Evolutionary conservation across 768 basidiomycete genomes (phyloP).

Genomic region (Serendipita sp.): DNA sequence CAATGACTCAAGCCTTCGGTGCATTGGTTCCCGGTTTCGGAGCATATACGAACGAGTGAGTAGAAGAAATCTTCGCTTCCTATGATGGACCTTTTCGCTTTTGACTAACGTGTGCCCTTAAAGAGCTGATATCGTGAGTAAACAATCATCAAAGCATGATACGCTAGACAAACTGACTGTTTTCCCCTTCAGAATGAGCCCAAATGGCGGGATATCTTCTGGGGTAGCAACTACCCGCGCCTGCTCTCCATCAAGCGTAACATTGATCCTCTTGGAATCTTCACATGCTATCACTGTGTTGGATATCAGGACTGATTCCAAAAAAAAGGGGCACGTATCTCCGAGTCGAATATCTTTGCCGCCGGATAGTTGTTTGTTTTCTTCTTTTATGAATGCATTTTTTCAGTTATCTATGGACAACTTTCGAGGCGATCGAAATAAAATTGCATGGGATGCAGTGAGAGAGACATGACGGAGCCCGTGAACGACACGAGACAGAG

Average conservation of each 20-base stretch:
- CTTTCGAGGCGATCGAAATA: no score
- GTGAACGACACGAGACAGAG: no score
- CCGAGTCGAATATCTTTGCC: no score
- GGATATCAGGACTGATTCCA: background rate
- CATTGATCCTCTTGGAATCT: background rate
- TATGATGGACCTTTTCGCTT: background rate
- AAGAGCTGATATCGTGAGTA: background rate
- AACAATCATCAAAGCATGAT: background rate
- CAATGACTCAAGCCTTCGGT: background rate
- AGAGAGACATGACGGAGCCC: no score
- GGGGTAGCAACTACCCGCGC: constrained; percentile 4
- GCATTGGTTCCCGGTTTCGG: background rate
- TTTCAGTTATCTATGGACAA: no score
- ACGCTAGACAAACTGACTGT: background rate
- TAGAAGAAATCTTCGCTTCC: background rate
- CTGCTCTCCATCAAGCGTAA: background rate
- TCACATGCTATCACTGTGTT: constrained; percentile 4
- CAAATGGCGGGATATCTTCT: constrained; percentile 1
- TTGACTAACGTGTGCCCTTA: background rate
- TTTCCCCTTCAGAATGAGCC: background rate
- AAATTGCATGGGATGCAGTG: no score
- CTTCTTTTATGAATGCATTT: no score
- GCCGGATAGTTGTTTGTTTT: background rate
- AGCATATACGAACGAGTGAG: background rate
- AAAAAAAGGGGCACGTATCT: no score